phyloP scores from a whole-genome alignment of 805 yeast genomes.

The Candida argentea region DNA sequence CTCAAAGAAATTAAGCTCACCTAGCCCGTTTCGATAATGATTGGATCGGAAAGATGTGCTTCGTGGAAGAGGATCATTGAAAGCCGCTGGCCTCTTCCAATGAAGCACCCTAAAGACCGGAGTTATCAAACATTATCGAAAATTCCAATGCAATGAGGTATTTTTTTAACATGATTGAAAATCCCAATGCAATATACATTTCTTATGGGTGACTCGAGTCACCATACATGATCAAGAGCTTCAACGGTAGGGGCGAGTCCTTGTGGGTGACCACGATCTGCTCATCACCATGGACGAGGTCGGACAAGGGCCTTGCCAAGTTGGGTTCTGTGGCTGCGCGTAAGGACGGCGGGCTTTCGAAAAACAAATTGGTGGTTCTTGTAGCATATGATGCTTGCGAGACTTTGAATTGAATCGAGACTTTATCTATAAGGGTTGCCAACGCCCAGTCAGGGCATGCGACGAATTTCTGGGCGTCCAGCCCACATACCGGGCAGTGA shows the following conservation, averaged over 20 bases:
- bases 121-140: background rate
- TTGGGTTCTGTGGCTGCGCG: conserved; percentile 38
- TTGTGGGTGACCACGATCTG: conserved; percentile 48
- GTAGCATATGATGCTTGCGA: conserved; percentile 39
- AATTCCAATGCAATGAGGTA: background rate
- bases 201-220: too few species aligned
- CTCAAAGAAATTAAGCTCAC: too few species aligned
- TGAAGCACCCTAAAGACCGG: background rate
- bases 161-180: conserved; percentile 1
- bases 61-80: too few species aligned
- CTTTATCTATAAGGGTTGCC: conserved; percentile 31
- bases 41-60: too few species aligned
- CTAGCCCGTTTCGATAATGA: too few species aligned
- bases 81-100: too few species aligned
- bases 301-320: conserved; percentile 20
- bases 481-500: conserved; percentile 74
- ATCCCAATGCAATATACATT: too few species aligned
- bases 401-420: conserved; percentile 19
- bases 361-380: conserved; percentile 27
- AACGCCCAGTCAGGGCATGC: conserved; percentile 21
- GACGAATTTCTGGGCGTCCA: conserved; percentile 13
- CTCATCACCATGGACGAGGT: conserved; percentile 32
- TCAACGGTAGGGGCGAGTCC: conserved; percentile 35
- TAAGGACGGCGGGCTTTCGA: conserved; percentile 37
- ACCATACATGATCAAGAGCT: conserved; percentile 7